Conservation (phyloP, 352 stramenopile genomes). For the Phytophthora syringae region DNA sequence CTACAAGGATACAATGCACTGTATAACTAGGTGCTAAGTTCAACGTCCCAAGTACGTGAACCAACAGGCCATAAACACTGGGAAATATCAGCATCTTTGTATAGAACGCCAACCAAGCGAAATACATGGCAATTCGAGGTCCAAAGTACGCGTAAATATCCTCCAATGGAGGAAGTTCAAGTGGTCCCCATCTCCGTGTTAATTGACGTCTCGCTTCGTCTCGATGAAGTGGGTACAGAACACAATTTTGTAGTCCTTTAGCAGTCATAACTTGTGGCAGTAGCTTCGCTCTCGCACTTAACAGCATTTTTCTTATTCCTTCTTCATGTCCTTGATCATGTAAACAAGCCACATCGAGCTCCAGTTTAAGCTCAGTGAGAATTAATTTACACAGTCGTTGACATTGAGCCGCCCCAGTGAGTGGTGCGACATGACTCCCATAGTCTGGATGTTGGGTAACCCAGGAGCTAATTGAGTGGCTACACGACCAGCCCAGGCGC, state of each 20-base stretch:
- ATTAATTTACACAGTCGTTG: constrained; percentile 66
- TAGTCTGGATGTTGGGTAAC: constrained; percentile 59
- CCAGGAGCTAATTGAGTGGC: constrained; percentile 44
- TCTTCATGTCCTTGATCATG: constrained; percentile 14
- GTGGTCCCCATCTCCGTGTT: constrained; percentile 48
- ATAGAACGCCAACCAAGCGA: constrained; percentile 86
- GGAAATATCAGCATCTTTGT: constrained; percentile 77
- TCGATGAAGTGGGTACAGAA: constrained; percentile 66
- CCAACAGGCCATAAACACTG: constrained; percentile 51
- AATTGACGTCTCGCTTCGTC: constrained; percentile 56
- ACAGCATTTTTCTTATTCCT: constrained; percentile 27
- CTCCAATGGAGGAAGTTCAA: constrained; percentile 42
- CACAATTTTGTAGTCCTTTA: constrained; percentile 30
- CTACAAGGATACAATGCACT: constrained; percentile 56
- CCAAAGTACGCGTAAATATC: constrained; percentile 75
- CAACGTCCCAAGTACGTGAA: constrained; percentile 52
- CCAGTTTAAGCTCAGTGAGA: constrained; percentile 46
- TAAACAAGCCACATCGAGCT: constrained; percentile 47
- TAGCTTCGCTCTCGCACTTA: constrained; percentile 49
- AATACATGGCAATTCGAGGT: constrained; percentile 75
- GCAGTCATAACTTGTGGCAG: constrained; percentile 42
- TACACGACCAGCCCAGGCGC: constrained; percentile 22
- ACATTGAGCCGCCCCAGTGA: constrained; percentile 54
- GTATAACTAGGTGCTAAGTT: constrained; percentile 51
- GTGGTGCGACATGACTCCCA: constrained; percentile 46